Conservation (phyloP, 225 moss, liverwort and hornwort species). For the Pseudisothecium myosuroides region DNA sequence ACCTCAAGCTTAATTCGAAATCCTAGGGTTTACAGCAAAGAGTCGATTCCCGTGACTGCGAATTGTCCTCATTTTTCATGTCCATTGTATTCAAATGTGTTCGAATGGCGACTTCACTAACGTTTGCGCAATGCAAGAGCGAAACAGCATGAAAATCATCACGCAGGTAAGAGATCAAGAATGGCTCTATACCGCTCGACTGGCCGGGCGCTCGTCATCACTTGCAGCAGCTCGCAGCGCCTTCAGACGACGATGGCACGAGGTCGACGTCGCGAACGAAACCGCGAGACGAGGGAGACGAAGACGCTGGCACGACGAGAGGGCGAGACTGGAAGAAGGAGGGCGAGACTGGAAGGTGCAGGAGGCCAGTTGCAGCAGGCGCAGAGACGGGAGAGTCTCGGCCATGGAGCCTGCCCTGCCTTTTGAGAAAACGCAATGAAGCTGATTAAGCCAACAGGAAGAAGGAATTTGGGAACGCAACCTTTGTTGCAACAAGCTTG, state of each 20-base stretch:
- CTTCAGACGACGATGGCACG: background rate
- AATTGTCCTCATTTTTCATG: background rate
- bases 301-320: constrained; percentile 3
- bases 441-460: background rate
- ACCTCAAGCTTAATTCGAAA: background rate
- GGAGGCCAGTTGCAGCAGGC: constrained; percentile 26
- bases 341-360: background rate
- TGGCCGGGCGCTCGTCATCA: constrained; percentile 7
- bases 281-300: constrained; percentile 1
- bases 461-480: background rate
- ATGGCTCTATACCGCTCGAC: constrained; percentile 17
- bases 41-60: background rate
- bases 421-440: background rate
- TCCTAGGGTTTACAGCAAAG: background rate
- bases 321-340: background rate
- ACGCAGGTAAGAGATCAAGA: background rate
- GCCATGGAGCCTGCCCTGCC: constrained; percentile 2
- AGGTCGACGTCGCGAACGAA: background rate
- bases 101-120: background rate
- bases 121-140: background rate
- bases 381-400: constrained; percentile 21
- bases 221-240: constrained; percentile 8
- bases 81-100: background rate
- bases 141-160: background rate
- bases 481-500: background rate